Percentiles rank a stretch among this genome's conserved stretches.
Conservation (phyloP, 1,284 basidiomycete species). For the Naganishia sp. region DNA sequence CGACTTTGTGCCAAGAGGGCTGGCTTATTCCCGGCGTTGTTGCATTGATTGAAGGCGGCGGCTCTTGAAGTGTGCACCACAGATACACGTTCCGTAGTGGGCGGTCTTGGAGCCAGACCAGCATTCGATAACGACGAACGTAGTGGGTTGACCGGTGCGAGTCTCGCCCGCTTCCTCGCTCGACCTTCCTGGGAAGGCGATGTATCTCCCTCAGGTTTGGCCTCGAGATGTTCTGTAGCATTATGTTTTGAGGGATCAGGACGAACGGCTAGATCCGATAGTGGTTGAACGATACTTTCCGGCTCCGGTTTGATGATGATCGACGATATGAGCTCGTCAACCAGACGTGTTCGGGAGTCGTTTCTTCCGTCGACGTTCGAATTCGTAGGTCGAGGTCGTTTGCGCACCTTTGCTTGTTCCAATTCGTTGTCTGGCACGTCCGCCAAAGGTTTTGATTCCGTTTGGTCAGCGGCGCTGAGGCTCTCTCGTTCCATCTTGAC, state of each 20-base stretch:
- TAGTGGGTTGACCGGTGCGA: conserved; percentile 5
- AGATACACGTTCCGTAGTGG: conserved; percentile 10
- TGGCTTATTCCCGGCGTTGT: not conserved
- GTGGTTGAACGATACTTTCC: not conserved
- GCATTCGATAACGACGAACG: conserved; percentile 13
- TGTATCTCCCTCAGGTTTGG: not conserved
- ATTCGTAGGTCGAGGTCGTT: conserved; percentile 12
- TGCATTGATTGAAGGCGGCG: conserved; percentile 20
- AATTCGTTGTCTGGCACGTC: conserved; percentile 25
- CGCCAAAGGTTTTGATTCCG: conserved; percentile 15
- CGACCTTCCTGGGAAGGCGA: not conserved
- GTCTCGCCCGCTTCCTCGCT: conserved; percentile 19
- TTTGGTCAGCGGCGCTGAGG: not conserved
- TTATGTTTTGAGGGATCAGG: not conserved
- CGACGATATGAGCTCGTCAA: conserved; percentile 21
- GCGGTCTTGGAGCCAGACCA: conserved; percentile 12
- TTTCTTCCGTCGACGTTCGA: not conserved
- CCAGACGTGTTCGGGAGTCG: conserved; percentile 12
- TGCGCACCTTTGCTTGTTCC: conserved; percentile 31
- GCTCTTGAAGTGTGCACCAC: conserved; percentile 31
- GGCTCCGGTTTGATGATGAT: conserved; percentile 10
- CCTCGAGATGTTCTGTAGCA: no score
- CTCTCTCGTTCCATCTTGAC: conserved; percentile 27
- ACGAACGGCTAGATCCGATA: not conserved
- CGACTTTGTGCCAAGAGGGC: conserved; percentile 14